Conservation (phyloP, 1,284 basidiomycete genomes). For the Trametes pubescens region DNA sequence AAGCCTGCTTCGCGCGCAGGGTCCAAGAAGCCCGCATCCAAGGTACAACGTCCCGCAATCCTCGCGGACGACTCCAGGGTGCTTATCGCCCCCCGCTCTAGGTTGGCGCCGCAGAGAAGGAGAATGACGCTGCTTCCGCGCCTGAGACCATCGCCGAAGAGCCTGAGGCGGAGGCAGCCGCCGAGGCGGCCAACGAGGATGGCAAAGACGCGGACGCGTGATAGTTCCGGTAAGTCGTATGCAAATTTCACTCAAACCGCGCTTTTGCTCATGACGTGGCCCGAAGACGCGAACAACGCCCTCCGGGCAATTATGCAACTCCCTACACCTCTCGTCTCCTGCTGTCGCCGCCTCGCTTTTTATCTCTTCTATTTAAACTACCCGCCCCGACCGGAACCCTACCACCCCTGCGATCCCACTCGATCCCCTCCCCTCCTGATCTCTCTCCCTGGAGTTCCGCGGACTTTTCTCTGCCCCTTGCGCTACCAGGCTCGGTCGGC, state of each 20-base stretch:
- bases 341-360: conserved; percentile 35
- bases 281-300: conserved; percentile 16
- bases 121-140: conserved; percentile 37
- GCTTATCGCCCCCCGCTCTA: conserved; percentile 22
- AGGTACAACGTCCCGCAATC: conserved; percentile 23
- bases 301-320: conserved; percentile 26
- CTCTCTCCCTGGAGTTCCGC: conserved; percentile 16
- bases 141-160: conserved; percentile 47
- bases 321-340: conserved; percentile 13
- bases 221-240: conserved; percentile 27
- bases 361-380: conserved; percentile 36
- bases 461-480: conserved; percentile 19
- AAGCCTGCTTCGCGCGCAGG: conserved; percentile 46
- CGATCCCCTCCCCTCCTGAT: conserved; percentile 15
- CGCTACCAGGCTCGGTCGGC: conserved; percentile 15
- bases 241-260: not conserved
- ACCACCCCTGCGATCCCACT: conserved; percentile 16
- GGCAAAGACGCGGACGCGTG: conserved; percentile 30
- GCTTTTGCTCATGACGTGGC: conserved; percentile 26
- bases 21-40: conserved; percentile 43
- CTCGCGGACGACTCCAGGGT: conserved; percentile 2
- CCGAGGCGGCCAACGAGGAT: conserved; percentile 35
- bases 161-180: conserved; percentile 45
- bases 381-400: conserved; percentile 21
- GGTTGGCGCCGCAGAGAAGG: conserved; percentile 38